Percentiles rank a stretch among this genome's conserved stretches.
These are phyloP conservation scores for Daldinia sp. DNA, from an alignment of 2,329 filamentous ascomycete genomes.

Conservation along the genomic window DNA sequence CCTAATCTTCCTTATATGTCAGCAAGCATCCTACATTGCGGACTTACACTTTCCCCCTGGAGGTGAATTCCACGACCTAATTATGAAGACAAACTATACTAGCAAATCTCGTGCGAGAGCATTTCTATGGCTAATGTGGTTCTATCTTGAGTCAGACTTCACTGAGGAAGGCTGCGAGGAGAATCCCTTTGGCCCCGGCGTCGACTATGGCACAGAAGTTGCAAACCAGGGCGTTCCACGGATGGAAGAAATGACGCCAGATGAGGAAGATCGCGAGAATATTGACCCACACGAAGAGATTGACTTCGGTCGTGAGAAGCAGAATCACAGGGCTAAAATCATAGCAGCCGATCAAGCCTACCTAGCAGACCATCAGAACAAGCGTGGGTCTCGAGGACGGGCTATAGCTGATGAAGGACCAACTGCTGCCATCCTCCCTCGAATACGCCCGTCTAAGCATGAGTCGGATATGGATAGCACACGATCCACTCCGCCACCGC, in stretches of 20 bases:
- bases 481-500: constrained; percentile 61
- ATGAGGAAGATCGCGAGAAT: constrained; percentile 74
- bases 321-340: constrained; percentile 77
- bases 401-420: constrained; percentile 61
- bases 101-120: constrained; percentile 85
- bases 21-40: constrained; percentile 88
- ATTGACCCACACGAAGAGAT: constrained; percentile 69
- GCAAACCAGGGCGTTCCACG: constrained; percentile 74
- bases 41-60: constrained; percentile 88
- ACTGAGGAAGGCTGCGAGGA: constrained; percentile 84
- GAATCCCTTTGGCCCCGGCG: constrained; percentile 85
- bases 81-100: constrained; percentile 87
- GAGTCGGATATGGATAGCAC: constrained; percentile 63
- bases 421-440: constrained; percentile 64
- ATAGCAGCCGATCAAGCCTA: constrained; percentile 78
- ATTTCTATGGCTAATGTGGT: constrained; percentile 99
- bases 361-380: constrained; percentile 67
- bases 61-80: constrained; percentile 93
- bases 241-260: constrained; percentile 70
- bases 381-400: constrained; percentile 55
- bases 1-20: constrained; percentile 92
- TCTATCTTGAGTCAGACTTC: constrained; percentile 96
- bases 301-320: constrained; percentile 59
- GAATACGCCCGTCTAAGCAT: constrained; percentile 70
- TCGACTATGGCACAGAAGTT: constrained; percentile 70